Evolutionary conservation across 2,329 filamentous ascomycete genomes (phyloP).

Genomic region (Cylindrodendrum hubeiense): DNA sequence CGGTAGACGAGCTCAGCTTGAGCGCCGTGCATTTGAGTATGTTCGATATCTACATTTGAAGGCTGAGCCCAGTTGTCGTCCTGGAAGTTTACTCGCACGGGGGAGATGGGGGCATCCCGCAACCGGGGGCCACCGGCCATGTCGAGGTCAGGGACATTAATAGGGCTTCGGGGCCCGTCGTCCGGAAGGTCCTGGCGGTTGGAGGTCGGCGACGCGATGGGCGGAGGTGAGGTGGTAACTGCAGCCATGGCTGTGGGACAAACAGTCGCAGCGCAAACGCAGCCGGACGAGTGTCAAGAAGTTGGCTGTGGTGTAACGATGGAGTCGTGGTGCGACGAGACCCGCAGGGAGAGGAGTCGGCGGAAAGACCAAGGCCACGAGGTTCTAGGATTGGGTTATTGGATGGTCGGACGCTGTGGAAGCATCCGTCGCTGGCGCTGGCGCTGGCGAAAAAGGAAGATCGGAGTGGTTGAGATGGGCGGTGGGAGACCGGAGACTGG

Average conservation of each 20-base stretch:
- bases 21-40: conserved; percentile 44
- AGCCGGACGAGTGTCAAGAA: conserved; percentile 22
- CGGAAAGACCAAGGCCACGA: conserved; percentile 6
- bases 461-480: conserved; percentile 2
- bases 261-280: conserved; percentile 21
- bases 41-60: conserved; percentile 65
- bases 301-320: conserved; percentile 21
- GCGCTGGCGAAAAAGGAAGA: conserved; percentile 1
- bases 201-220: conserved; percentile 43
- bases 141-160: conserved; percentile 47
- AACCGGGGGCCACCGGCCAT: conserved; percentile 57
- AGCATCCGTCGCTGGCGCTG: conserved; percentile 16
- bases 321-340: conserved; percentile 18
- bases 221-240: conserved; percentile 49
- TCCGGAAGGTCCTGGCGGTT: conserved; percentile 37
- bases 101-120: conserved; percentile 66
- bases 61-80: conserved; percentile 65
- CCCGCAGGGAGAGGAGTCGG: conserved; percentile 10
- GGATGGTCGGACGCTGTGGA: conserved; percentile 7
- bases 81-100: conserved; percentile 67
- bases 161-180: conserved; percentile 49
- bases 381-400: conserved; percentile 7
- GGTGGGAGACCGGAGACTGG: conserved; percentile 20
- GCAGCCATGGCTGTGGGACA: conserved; percentile 48
- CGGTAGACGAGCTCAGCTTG: conserved; percentile 43